Base-by-base conservation (phyloP, 2,329 filamentous ascomycete species). In the Ceratocystis harringtonii region DNA sequence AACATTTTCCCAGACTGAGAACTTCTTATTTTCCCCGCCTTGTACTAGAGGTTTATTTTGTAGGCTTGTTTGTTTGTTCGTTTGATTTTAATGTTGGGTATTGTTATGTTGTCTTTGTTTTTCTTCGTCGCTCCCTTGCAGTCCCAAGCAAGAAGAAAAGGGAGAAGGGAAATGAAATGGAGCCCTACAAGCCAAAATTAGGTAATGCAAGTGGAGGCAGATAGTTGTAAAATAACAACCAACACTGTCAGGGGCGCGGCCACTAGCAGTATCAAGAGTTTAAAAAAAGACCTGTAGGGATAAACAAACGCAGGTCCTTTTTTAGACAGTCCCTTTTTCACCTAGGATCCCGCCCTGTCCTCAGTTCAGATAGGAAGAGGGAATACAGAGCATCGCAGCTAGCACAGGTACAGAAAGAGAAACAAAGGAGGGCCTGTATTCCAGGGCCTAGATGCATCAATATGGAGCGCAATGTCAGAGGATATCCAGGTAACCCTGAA, bases 391-490 rank as follows among this genome's bases (percentile, higher is more conserved):
- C 36, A 17, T 19, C 19, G 44, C 36, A 62, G 36, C 22, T 43
- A 62, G 60, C 60, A 62, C 36, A 62, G 60, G 43, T 43, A 44
- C 36, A 62, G 60, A 62, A n/a, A 28, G 2, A 61, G 60, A 61
- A 45, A 62, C 36, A 62, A 6, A 45, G 10, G 22, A 22, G 12
- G 36, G 60, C 36, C 60, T 62, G 22, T 62, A 43, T 25, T 58
- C 28, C 30, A 10, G 55, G 48, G 19, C 22, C 22, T 52, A 6
- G 2, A 52, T 52, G 48, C 22, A 52, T 28, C 48, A 52, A 52
- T 17, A 52, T 52, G 48, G 48, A 28, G 55, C 28, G 55, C 32
- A 30, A 58, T 58, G 28, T 58, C 28, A 58, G 55, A 58, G 55
- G 30, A 58, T 58, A 58, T 58, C 28, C 55, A 58, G 55, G 28